A percentile compares a stretch with the other conserved stretches of the same genome.
phyloP scores from a whole-genome alignment of 75 land plant genomes.

The Chamaecyparis obtusa region DNA sequence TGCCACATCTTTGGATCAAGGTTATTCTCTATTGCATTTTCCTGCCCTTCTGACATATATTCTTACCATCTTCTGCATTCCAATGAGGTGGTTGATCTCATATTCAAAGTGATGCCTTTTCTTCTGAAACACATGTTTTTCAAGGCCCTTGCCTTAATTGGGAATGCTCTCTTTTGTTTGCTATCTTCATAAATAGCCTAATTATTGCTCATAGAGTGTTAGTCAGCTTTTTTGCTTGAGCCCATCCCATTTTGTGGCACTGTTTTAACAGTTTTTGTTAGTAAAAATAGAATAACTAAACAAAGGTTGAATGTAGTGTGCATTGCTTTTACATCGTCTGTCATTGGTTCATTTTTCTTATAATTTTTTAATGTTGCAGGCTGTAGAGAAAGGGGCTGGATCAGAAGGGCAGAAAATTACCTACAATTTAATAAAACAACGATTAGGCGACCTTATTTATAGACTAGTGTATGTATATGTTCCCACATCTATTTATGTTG shows the following conservation, averaged over 20 bases:
- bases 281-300: neutral
- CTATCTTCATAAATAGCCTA: neutral
- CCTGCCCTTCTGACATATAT: too few relatives aligned
- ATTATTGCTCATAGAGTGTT: neutral
- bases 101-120: too few relatives aligned
- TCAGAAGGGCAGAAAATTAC: slow-evolving; percentile 96
- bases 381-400: slow-evolving; percentile 96
- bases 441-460: slow-evolving; percentile 92
- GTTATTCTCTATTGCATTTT: too few relatives aligned
- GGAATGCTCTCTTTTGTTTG: neutral
- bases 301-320: neutral
- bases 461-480: slow-evolving; percentile 81
- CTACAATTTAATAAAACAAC: slow-evolving; percentile 88
- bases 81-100: too few relatives aligned
- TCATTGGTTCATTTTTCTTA: neutral
- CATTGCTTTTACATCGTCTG: neutral
- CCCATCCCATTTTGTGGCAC: neutral
- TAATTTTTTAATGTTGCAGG: slow-evolving; percentile 40
- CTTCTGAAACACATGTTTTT: too few relatives aligned
- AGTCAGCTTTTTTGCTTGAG: neutral
- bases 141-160: neutral
- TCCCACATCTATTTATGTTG: neutral
- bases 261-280: too few relatives aligned
- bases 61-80: too few relatives aligned
- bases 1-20: too few relatives aligned